phyloP scores from a whole-genome alignment of 345 rosid species.

The Psidium friedrichsthalianum region DNA sequence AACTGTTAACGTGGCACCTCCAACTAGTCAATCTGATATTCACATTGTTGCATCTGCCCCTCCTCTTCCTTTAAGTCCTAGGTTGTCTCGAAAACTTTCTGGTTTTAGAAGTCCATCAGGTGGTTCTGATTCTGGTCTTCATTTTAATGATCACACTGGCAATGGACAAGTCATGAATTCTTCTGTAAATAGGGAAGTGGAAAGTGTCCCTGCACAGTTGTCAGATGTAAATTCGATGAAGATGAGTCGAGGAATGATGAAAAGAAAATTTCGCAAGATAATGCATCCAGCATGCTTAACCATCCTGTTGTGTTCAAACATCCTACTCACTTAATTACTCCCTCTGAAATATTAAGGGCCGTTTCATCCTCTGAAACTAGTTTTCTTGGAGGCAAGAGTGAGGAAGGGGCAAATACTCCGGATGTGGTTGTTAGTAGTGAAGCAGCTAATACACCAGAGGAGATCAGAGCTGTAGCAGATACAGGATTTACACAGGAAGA shows the following conservation, averaged over 20 bases:
- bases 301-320: slow-evolving; percentile 42
- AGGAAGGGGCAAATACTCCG: slow-evolving; percentile 34
- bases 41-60: slow-evolving; percentile 25
- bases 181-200: slow-evolving; percentile 51
- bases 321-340: slow-evolving; percentile 83
- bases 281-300: slow-evolving; percentile 27
- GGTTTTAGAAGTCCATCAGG: slow-evolving; percentile 30
- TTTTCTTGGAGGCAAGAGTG: slow-evolving; percentile 26
- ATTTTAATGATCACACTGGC: slow-evolving; percentile 28
- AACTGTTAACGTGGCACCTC: slow-evolving; percentile 23
- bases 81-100: slow-evolving; percentile 32
- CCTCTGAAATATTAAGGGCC: slow-evolving; percentile 63
- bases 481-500: slow-evolving; percentile 28
- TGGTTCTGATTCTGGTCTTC: slow-evolving; percentile 25
- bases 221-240: slow-evolving; percentile 25
- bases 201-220: slow-evolving; percentile 17
- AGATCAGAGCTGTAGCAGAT: slow-evolving; percentile 62
- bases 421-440: slow-evolving; percentile 35
- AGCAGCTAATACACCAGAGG: slow-evolving; percentile 30
- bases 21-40: slow-evolving; percentile 34
- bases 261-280: slow-evolving; percentile 31
- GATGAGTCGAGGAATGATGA: slow-evolving; percentile 37
- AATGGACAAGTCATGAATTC: slow-evolving; percentile 31
- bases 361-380: slow-evolving; percentile 46
- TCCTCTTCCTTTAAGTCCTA: slow-evolving; percentile 50